Conservation (phyloP, 371 early-diverging fungal genomes). For the Syncephalastrum contaminatum region DNA sequence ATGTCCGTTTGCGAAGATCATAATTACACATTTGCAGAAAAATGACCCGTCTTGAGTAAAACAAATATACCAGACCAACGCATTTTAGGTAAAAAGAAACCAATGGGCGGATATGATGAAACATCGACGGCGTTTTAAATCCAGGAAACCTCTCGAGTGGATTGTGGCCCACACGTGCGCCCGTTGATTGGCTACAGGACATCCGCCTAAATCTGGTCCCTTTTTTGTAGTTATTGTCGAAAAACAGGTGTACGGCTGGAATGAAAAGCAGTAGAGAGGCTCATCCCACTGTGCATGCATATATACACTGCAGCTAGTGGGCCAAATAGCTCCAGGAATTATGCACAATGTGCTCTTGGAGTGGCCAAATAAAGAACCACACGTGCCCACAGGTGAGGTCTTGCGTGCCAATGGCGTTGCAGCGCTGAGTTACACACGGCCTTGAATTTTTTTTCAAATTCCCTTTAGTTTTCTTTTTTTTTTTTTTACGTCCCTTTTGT, state of each 20-base stretch:
- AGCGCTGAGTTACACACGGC: conserved; percentile 8
- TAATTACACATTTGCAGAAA: background rate
- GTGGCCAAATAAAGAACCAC: background rate
- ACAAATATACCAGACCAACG: too few relatives aligned
- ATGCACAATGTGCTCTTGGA: too few relatives aligned
- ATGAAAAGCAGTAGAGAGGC: too few relatives aligned
- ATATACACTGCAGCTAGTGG: background rate
- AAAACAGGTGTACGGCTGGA: conserved; percentile 5
- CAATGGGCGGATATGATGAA: too few relatives aligned
- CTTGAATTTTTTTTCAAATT: conserved; percentile 3
- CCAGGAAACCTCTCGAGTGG: too few relatives aligned
- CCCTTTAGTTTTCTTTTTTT: conserved; percentile 7
- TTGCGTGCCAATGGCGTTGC: background rate
- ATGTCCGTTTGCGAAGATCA: conserved; percentile 4
- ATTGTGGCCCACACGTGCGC: conserved; percentile 11
- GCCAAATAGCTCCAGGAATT: background rate
- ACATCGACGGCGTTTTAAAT: too few relatives aligned
- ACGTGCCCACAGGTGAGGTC: background rate
- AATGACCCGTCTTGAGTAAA: too few relatives aligned
- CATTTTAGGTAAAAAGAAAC: too few relatives aligned
- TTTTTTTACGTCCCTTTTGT: conserved; percentile 5
- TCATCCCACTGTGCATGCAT: background rate
- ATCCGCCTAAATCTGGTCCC: conserved; percentile 6
- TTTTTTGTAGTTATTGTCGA: conserved; percentile 6
- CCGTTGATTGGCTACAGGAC: conserved; percentile 11